A percentile compares a stretch with the other conserved stretches of the same genome.
These are phyloP conservation scores for Colletotrichum cordylinicola DNA, from an alignment of 2,329 filamentous ascomycete genomes.

Conservation along the genomic window DNA sequence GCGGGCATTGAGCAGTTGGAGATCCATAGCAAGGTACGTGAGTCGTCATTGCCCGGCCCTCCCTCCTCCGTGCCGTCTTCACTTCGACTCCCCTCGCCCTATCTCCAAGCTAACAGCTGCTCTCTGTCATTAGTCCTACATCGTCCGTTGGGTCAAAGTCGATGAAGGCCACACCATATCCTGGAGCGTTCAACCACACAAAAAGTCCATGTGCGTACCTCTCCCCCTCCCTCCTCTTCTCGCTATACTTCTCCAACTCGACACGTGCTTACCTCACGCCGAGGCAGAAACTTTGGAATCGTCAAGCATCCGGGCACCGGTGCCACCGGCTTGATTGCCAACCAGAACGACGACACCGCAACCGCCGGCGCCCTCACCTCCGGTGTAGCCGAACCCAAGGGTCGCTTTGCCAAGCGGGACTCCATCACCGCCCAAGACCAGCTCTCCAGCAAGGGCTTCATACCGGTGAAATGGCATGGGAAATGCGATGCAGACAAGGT, in stretches of 20 bases:
- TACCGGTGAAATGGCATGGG: conserved; percentile 82
- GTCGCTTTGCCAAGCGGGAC: conserved; percentile 61
- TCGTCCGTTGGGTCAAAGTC: conserved; percentile 96
- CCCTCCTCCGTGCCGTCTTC: conserved; percentile 14
- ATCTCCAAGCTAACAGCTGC: conserved; percentile 10
- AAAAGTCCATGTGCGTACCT: conserved; percentile 81
- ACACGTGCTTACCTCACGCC: conserved; percentile 4
- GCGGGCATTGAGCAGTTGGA: conserved; percentile 96
- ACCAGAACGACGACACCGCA: conserved; percentile 47
- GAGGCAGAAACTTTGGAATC: conserved; percentile 84
- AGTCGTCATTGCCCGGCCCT: neutral
- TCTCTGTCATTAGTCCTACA: conserved; percentile 77
- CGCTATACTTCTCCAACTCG: neutral
- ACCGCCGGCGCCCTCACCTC: conserved; percentile 53
- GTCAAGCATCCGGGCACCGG: conserved; percentile 92
- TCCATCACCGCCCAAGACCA: conserved; percentile 66
- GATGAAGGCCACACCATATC: conserved; percentile 90
- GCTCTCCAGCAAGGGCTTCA: conserved; percentile 70
- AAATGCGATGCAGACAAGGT: conserved; percentile 98
- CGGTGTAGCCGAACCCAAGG: conserved; percentile 48
- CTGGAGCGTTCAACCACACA: conserved; percentile 97
- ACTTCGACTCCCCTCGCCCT: neutral
- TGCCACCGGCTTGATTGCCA: conserved; percentile 52
- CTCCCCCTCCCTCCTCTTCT: neutral
- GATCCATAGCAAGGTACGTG: conserved; percentile 90